These are phyloP conservation scores for Dioscorea dumetorum DNA, from an alignment of 106 monocot species.

Conservation along the genomic window DNA sequence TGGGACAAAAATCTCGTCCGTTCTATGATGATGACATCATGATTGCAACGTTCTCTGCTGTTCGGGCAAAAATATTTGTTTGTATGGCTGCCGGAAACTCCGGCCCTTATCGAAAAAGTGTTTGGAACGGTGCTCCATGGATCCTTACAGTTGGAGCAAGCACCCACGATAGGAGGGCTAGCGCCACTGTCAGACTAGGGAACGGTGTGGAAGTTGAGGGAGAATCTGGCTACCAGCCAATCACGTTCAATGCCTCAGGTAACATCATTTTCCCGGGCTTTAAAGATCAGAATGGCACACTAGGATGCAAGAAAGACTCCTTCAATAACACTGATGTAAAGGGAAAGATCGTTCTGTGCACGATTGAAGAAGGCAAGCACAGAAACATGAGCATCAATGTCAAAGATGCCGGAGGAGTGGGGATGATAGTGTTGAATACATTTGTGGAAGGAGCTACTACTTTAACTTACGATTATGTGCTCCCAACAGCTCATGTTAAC, in stretches of 20 bases:
- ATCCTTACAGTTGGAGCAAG: too few species aligned
- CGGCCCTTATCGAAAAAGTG: too few species aligned
- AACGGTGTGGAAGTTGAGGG: slow-evolving; percentile 25
- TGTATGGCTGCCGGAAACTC: too few species aligned
- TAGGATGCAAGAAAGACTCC: not conserved
- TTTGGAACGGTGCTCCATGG: too few species aligned
- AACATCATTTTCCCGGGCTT: not conserved
- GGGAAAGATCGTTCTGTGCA: slow-evolving; percentile 12
- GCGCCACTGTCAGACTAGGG: not conserved
- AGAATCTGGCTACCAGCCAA: slow-evolving; percentile 24
- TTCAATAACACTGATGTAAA: not conserved
- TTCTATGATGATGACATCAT: too few species aligned
- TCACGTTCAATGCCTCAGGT: not conserved
- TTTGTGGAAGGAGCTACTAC: not conserved
- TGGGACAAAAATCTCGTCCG: too few species aligned
- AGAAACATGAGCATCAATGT: slow-evolving; percentile 8
- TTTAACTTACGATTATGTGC: not conserved
- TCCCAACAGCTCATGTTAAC: slow-evolving; percentile 5
- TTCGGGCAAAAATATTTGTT: slow-evolving; percentile 1
- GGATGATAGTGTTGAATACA: slow-evolving; percentile 18
- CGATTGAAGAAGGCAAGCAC: not conserved
- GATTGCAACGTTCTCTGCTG: slow-evolving; percentile 15
- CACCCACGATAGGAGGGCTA: too few species aligned
- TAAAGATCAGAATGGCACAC: slow-evolving; percentile 7
- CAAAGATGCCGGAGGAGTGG: slow-evolving; percentile 28